A percentile compares a stretch with the other conserved stretches of the same genome.
phyloP scores from a whole-genome alignment of 257 asterid genomes.

The Solanum lycopersicoides region DNA sequence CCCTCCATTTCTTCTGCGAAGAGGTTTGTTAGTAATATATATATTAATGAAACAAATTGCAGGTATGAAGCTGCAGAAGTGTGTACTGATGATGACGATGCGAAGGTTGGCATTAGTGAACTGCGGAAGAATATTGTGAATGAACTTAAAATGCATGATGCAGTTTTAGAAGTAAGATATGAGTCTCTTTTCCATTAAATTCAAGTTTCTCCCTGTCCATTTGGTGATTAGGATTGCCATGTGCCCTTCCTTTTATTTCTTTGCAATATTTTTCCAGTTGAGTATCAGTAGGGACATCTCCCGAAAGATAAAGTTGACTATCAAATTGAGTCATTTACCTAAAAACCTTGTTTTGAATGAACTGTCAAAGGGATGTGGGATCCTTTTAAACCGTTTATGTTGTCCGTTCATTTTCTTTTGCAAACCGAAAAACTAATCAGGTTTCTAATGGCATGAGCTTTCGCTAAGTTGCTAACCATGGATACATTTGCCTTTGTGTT shows the following conservation, averaged over 20 bases:
- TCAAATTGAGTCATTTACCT: background rate
- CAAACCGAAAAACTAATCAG: background rate
- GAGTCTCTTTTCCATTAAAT: background rate
- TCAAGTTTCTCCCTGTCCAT: background rate
- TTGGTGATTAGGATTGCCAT: background rate
- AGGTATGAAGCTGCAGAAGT: slow-evolving; percentile 92
- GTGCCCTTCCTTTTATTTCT: background rate
- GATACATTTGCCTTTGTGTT: background rate
- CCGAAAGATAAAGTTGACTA: background rate
- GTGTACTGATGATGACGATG: slow-evolving; percentile 92
- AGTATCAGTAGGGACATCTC: background rate
- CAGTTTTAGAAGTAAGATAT: slow-evolving; percentile 40
- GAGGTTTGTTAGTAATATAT: background rate
- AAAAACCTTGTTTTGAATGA: background rate
- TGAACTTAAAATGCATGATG: slow-evolving; percentile 71
- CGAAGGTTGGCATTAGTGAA: slow-evolving; percentile 52
- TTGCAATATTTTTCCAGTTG: background rate
- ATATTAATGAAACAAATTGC: background rate
- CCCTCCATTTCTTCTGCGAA: background rate
- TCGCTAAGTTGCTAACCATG: background rate
- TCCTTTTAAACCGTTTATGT: background rate
- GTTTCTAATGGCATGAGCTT: background rate
- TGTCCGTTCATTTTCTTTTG: background rate
- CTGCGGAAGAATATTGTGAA: slow-evolving; percentile 40
- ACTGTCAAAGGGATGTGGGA: background rate